Percentiles rank a stretch among this genome's conserved stretches.
Conservation (phyloP, 192 early-diverging fungal species). For the Coemansia sp. region DNA sequence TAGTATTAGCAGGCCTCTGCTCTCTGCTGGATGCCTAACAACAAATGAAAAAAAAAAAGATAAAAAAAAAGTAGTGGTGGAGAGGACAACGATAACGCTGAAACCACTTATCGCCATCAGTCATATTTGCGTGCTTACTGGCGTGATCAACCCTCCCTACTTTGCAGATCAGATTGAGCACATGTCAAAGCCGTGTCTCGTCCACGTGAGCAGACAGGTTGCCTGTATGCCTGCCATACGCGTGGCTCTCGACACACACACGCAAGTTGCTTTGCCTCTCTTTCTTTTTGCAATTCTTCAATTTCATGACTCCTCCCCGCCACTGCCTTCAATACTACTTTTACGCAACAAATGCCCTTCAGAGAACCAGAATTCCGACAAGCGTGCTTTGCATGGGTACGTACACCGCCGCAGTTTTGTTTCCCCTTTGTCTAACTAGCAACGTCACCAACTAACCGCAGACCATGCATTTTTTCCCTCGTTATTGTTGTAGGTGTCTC, state of each 20-base stretch:
- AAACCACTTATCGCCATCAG: neutral
- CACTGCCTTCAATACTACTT: neutral
- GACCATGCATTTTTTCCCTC: neutral
- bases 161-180: slow-evolving; percentile 10
- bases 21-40: slow-evolving; percentile 5
- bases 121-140: neutral
- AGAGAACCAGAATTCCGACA: slow-evolving; percentile 31
- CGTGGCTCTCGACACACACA: neutral
- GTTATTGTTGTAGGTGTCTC: slow-evolving; percentile 26
- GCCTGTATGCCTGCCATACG: neutral
- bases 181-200: neutral
- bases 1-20: slow-evolving; percentile 26
- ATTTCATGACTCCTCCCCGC: slow-evolving; percentile 7
- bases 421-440: neutral
- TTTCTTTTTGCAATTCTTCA: neutral
- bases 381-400: slow-evolving; percentile 43
- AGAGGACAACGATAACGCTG: neutral
- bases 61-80: neutral
- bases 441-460: neutral
- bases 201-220: slow-evolving; percentile 1
- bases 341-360: slow-evolving; percentile 25
- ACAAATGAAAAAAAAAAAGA: slow-evolving; percentile 5
- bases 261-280: neutral
- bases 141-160: slow-evolving; percentile 1
- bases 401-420: neutral